These are phyloP conservation scores for Kitagawia praeruptora DNA, from an alignment of 129 eudicot species.

Conservation along the genomic window DNA sequence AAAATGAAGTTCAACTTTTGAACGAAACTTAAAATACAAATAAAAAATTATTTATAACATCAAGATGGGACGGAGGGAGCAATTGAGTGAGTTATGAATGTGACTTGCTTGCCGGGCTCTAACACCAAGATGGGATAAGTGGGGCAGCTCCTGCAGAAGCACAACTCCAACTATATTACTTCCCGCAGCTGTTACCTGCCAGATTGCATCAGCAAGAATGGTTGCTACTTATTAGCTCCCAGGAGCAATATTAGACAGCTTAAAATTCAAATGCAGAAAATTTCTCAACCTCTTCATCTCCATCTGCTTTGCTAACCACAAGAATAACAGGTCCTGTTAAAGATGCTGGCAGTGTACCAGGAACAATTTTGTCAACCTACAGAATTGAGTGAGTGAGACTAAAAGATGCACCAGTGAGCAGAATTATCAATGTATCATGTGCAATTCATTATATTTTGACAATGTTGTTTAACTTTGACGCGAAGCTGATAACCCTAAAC, in stretches of 20 bases:
- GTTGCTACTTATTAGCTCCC: neutral
- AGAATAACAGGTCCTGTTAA: conserved; percentile 74
- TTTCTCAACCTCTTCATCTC: conserved; percentile 83
- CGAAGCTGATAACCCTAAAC: neutral
- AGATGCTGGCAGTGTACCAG: conserved; percentile 67
- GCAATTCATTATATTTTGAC: neutral
- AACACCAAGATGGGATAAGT: conserved; percentile 97
- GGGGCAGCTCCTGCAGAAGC: conserved; percentile 95
- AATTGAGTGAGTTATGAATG: neutral
- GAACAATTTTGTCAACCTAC: conserved; percentile 80
- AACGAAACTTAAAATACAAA: too few species aligned
- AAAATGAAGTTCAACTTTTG: too few species aligned
- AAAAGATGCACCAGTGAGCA: neutral
- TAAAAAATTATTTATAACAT: too few species aligned
- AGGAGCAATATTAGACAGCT: neutral
- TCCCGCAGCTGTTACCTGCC: conserved; percentile 95
- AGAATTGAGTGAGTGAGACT: neutral
- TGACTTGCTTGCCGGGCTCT: conserved; percentile 88
- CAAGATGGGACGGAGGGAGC: neutral
- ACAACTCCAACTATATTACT: conserved; percentile 76
- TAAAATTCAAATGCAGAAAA: neutral
- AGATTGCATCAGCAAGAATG: neutral
- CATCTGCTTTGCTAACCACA: conserved; percentile 86
- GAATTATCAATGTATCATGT: neutral
- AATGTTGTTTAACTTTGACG: neutral